Percentiles rank a stretch among this genome's conserved stretches.
Conservation (phyloP, 75 land plant genomes). For the Larix kaempferi region DNA sequence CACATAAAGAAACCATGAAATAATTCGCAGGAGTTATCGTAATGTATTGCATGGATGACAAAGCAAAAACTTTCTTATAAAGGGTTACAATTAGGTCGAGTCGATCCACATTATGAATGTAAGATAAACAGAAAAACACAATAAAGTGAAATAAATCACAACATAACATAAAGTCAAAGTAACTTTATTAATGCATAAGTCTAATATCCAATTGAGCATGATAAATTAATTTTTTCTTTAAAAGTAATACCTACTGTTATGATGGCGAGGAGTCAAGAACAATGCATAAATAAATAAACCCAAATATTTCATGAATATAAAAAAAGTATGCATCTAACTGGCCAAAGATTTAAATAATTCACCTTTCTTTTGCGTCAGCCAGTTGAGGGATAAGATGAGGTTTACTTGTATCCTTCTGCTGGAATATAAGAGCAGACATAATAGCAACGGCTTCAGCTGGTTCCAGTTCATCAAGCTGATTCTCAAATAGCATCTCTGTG, state of each 20-base stretch:
- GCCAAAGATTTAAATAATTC: background rate
- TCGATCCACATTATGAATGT: too few species aligned
- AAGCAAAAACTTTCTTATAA: too few species aligned
- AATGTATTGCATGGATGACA: too few species aligned
- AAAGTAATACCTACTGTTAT: background rate
- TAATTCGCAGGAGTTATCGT: too few species aligned
- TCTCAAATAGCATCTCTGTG: slow-evolving; percentile 96
- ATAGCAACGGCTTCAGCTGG: slow-evolving; percentile 94
- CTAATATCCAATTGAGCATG: too few species aligned
- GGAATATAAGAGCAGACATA: slow-evolving; percentile 97
- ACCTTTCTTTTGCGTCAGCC: slow-evolving; percentile 74
- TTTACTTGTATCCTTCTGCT: slow-evolving; percentile 89
- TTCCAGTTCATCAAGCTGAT: slow-evolving; percentile 86
- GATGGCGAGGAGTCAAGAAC: background rate
- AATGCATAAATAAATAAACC: background rate
- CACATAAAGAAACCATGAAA: too few species aligned
- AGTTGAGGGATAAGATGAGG: slow-evolving; percentile 80
- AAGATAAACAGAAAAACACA: too few species aligned
- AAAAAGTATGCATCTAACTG: background rate
- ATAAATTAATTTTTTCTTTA: too few species aligned
- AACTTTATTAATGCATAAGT: too few species aligned
- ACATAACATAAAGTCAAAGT: too few species aligned
- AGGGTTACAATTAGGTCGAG: too few species aligned
- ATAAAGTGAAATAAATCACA: too few species aligned
- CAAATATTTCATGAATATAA: background rate